A percentile compares a stretch with the other conserved stretches of the same genome.
Evolutionary conservation across 1,284 basidiomycete genomes (phyloP).

Genomic region (Papiliotrema nemorosa): DNA sequence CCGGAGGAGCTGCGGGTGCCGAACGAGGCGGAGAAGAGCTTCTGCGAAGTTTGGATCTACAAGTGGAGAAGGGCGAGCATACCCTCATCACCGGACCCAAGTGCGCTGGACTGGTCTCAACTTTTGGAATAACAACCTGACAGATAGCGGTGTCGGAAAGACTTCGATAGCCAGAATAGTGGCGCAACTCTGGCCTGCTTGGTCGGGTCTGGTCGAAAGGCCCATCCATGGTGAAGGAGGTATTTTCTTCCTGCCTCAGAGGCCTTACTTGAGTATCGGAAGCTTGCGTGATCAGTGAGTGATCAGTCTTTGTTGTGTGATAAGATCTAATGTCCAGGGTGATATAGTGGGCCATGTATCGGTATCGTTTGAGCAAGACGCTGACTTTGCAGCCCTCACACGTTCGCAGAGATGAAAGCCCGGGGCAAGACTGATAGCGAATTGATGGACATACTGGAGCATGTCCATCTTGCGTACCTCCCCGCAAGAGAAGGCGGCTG

Average conservation of each 20-base stretch:
- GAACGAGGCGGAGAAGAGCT: constrained; percentile 59
- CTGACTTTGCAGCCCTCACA: constrained; percentile 69
- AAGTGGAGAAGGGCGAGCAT: constrained; percentile 76
- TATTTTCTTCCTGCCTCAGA: constrained; percentile 86
- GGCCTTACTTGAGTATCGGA: constrained; percentile 85
- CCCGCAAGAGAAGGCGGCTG: constrained; percentile 86
- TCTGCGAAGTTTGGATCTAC: constrained; percentile 68
- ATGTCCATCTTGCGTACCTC: constrained; percentile 80
- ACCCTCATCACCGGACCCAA: constrained; percentile 85
- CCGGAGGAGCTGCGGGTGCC: constrained; percentile 52
- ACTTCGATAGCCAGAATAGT: constrained; percentile 87
- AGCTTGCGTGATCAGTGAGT: constrained; percentile 79
- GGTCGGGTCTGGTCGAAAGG: constrained; percentile 51
- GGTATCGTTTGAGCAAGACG: background rate
- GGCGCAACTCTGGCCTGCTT: constrained; percentile 76
- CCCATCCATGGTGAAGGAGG: constrained; percentile 53
- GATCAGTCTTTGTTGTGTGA: background rate
- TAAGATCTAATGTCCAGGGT: constrained; percentile 26
- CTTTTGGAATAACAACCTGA: background rate
- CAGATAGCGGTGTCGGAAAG: constrained; percentile 80
- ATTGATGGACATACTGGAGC: constrained; percentile 67
- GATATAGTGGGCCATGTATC: constrained; percentile 37
- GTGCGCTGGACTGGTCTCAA: constrained; percentile 29
- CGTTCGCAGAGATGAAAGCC: constrained; percentile 69
- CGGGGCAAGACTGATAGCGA: constrained; percentile 64